Evolutionary conservation across 495 filamentous ascomycete species (phyloP), one percentile per base, ranked within the genome.

Genomic region (Pyrenula massariospora): DNA sequence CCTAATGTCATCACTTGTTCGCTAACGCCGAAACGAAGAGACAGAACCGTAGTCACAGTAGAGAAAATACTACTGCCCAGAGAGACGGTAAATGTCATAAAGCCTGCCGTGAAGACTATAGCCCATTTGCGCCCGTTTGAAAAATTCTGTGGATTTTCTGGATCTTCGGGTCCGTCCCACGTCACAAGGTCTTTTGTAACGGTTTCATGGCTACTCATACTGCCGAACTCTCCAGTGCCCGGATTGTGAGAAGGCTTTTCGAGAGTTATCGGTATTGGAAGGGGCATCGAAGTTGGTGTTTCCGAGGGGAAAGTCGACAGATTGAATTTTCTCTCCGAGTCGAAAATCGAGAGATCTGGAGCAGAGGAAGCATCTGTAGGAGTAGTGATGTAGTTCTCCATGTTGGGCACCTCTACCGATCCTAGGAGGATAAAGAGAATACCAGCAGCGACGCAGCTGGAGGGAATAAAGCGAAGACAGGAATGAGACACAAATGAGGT

Each of bases 81-180:
- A 15, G 76, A 69, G 20, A 77, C 69, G 48, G 65, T 58, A 52
- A 84, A 72, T 10, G 78, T 81, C 52, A 75, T 63, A n/a, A 62
- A 60, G 36, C 68, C 72, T 48, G 74, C 62, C 2, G 75, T 61
- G 1, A 31, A 58, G 0, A 71, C 59, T 12, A 70, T 53, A 1
- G 31, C 54, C 67, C 68, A 72, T 68, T 81, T 81, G 52, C 68
- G 70, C 11, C 59, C 55, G 0, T 55, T 15, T 1, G 73, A 31
- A 58, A 85, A 89, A 63, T 89, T 89, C 64, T 84, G 74, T 0
- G 86, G 86, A 68, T 88, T 85, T n/a, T 75, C 63, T 0, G 83
- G 84, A 60, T 89, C 86, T 59, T 85, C 77, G 58, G 83, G 78
- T 15, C 74, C 69, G 19, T 78, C 74, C 75, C 75, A 78, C 22